Evolutionary conservation across 2,329 filamentous ascomycete species (phyloP).

Genomic region (Xylaria hypoxylon): DNA sequence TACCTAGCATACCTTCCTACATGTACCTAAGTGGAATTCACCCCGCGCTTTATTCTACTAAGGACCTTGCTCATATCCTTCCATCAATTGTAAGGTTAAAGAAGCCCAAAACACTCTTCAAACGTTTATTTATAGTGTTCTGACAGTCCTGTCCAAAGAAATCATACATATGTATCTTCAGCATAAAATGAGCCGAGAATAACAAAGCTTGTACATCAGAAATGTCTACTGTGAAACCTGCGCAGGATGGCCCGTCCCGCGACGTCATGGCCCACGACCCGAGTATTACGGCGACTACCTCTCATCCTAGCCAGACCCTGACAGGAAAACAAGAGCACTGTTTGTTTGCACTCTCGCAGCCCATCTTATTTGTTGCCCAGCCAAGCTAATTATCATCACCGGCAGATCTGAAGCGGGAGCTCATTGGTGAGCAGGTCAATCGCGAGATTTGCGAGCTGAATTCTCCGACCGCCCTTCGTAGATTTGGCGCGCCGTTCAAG

Average conservation of each 20-base stretch:
- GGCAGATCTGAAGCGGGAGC: slow-evolving; percentile 92
- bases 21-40: slow-evolving; percentile 15
- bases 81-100: slow-evolving; percentile 21
- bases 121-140: not conserved
- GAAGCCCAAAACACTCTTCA: slow-evolving; percentile 1
- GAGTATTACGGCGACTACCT: slow-evolving; percentile 25
- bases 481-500: slow-evolving; percentile 95
- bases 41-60: slow-evolving; percentile 25
- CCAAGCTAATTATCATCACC: slow-evolving; percentile 39
- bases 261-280: slow-evolving; percentile 31
- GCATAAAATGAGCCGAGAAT: slow-evolving; percentile 10
- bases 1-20: not conserved
- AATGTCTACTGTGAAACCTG: slow-evolving; percentile 43
- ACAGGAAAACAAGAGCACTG: slow-evolving; percentile 99
- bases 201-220: slow-evolving; percentile 28
- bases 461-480: slow-evolving; percentile 90
- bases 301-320: slow-evolving; percentile 64
- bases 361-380: not conserved
- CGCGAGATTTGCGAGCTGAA: slow-evolving; percentile 93
- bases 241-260: slow-evolving; percentile 44
- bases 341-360: slow-evolving; percentile 57
- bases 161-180: not conserved
- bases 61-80: slow-evolving; percentile 1
- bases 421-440: slow-evolving; percentile 88
- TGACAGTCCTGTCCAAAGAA: not conserved